Base-by-base conservation (phyloP, 1,284 basidiomycete genomes). In the Baeospora myosura region DNA sequence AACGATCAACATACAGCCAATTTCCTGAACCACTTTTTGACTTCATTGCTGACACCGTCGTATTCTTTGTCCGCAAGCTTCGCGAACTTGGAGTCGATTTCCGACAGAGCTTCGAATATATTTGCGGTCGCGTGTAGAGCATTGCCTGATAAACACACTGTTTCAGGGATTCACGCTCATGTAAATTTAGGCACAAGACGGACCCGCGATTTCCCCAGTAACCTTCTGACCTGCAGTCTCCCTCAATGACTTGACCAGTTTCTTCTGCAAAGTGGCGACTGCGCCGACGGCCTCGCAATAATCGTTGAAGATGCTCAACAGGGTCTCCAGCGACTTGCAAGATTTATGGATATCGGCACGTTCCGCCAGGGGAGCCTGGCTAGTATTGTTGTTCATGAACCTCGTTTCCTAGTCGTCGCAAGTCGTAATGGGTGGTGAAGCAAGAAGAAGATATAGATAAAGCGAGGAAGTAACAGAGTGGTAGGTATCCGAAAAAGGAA, bases 1-100 rank as follows among this genome's bases (percentile, higher is more conserved):
- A n/a, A n/a, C n/a, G n/a, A n/a, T 48, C 39, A 30, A 64, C 79
- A 53, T 53, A 86, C 86, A 40, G 78, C 71, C 36, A 88, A 69
- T 59, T 79, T 86, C 72, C 84, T 87, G 67, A 88, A 80, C 81
- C 84, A 88, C 51, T 84, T 88, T 66, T 79, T 81, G 30, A 88
- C 75, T 48, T 88, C 85, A 26, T 64, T 60, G 49, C 74, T 78
- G 36, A 85, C 62, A 17, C 47, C 54, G 48, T 79, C 78, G 47
- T 78, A 86, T 52, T 88, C 84, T 61, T 78, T 86, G 52, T 85
- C 81, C 4, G 74, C 73, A 44, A 81, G 56, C 63, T 84, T 88
- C 28, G 75, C 72, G 57, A 83, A 86, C 62, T 83, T 88, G 47
- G 63, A 49, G 51, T 87, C 80, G 38, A 86, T 71, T 25, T 88